phyloP scores from a whole-genome alignment of 2,329 filamentous ascomycete genomes.

The Fusarium burgessii region DNA sequence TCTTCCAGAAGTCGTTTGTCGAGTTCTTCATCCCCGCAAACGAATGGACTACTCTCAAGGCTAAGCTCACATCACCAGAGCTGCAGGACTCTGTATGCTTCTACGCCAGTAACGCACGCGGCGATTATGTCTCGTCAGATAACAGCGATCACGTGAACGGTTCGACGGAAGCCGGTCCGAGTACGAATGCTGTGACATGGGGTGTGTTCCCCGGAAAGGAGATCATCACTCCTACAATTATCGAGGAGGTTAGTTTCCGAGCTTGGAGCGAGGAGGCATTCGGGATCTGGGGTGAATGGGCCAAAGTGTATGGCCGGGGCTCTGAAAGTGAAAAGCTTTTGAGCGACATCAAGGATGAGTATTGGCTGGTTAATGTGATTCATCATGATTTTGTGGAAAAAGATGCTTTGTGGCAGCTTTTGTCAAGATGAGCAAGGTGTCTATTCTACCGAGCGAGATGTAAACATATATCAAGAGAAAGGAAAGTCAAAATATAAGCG shows the following conservation, averaged over 20 bases:
- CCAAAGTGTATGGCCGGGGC: conserved; percentile 82
- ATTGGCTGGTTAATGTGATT: conserved; percentile 92
- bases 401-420: conserved; percentile 78
- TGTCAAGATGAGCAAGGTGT: conserved; percentile 56
- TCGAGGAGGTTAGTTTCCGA: conserved; percentile 92
- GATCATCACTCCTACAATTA: conserved; percentile 95
- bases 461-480: conserved; percentile 49
- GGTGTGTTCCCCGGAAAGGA: conserved; percentile 95
- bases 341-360: conserved; percentile 73
- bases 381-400: conserved; percentile 81
- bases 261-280: conserved; percentile 98
- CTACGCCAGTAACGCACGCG: conserved; percentile 83
- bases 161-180: conserved; percentile 53
- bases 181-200: conserved; percentile 96
- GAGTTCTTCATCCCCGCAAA: conserved; percentile 87
- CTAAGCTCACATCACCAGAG: conserved; percentile 69
- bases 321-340: conserved; percentile 79
- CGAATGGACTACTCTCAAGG: conserved; percentile 77
- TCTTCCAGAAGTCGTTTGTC: conserved; percentile 98
- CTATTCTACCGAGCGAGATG: neutral
- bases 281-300: conserved; percentile 95
- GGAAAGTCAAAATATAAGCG: conserved; percentile 8
- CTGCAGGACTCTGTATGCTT: conserved; percentile 79
- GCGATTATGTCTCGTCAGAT: conserved; percentile 83
- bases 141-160: conserved; percentile 53